Conservation (phyloP, 2,329 filamentous ascomycete species). For the Mycosphaerella sp. region DNA sequence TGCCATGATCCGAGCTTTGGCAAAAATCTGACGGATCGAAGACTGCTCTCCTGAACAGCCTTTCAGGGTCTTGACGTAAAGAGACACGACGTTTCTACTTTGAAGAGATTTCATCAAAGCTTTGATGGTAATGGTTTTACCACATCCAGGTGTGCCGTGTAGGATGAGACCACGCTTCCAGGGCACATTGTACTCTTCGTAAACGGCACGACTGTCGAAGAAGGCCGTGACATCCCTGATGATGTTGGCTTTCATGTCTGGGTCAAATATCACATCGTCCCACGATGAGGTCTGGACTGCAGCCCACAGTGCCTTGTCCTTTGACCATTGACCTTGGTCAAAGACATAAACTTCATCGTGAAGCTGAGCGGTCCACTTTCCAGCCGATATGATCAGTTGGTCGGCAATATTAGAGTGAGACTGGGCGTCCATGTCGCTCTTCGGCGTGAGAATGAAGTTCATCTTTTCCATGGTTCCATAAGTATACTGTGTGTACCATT, state of each 20-base stretch:
- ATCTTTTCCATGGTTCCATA: constrained; percentile 1
- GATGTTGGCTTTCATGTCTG: constrained; percentile 39
- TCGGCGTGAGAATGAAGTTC: constrained; percentile 19
- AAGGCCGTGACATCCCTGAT: constrained; percentile 37
- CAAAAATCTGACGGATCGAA: constrained; percentile 50
- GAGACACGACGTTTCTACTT: constrained; percentile 33
- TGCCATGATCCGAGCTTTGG: constrained; percentile 54
- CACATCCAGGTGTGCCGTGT: constrained; percentile 39
- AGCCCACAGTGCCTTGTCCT: constrained; percentile 35
- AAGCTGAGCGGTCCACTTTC: constrained; percentile 38
- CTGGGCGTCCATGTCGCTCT: neutral
- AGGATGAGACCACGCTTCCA: constrained; percentile 43
- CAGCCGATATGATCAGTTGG: constrained; percentile 35
- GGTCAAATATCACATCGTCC: constrained; percentile 44
- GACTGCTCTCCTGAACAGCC: constrained; percentile 30
- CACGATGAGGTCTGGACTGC: constrained; percentile 39
- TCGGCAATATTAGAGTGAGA: constrained; percentile 31
- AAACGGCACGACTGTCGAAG: constrained; percentile 35
- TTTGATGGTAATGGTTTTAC: constrained; percentile 45
- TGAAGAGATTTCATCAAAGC: constrained; percentile 37
- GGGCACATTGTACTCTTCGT: constrained; percentile 42
- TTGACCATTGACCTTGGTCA: constrained; percentile 38
- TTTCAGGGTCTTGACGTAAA: constrained; percentile 41
- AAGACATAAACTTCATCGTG: constrained; percentile 40
- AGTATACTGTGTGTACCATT: constrained; percentile 24